phyloP scores from a whole-genome alignment of 192 early-diverging fungal species.

The Backusella liffmaniae region DNA sequence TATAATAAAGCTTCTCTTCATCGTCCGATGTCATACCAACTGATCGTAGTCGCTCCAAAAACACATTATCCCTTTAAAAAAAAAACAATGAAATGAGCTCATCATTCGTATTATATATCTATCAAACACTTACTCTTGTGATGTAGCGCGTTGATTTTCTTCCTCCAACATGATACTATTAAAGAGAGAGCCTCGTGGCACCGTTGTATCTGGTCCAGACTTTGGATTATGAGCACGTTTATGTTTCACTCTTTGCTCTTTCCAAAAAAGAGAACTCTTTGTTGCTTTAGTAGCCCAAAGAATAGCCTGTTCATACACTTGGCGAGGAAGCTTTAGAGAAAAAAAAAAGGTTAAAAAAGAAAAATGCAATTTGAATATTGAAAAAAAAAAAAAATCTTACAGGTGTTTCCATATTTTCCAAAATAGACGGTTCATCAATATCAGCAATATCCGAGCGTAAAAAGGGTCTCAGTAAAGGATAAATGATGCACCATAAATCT shows the following conservation, averaged over 20 bases:
- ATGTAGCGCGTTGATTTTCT: slow-evolving; percentile 34
- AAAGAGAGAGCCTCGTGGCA: slow-evolving; percentile 30
- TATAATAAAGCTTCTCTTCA: slow-evolving; percentile 66
- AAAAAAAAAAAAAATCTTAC: slow-evolving; percentile 40
- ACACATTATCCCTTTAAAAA: slow-evolving; percentile 44
- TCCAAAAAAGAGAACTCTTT: slow-evolving; percentile 52
- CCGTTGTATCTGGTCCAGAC: neutral
- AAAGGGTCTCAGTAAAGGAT: slow-evolving; percentile 69
- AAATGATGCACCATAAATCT: slow-evolving; percentile 77
- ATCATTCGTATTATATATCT: neutral
- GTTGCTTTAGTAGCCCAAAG: slow-evolving; percentile 49
- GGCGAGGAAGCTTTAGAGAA: slow-evolving; percentile 44
- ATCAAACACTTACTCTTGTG: slow-evolving; percentile 45
- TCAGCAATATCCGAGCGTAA: slow-evolving; percentile 64
- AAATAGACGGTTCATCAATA: slow-evolving; percentile 56
- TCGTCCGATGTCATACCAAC: slow-evolving; percentile 78
- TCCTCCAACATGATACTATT: slow-evolving; percentile 16
- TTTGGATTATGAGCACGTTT: slow-evolving; percentile 10
- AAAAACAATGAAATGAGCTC: neutral
- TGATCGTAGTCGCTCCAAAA: slow-evolving; percentile 53
- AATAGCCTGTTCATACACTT: slow-evolving; percentile 61
- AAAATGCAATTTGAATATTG: neutral
- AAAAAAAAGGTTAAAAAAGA: slow-evolving; percentile 3
- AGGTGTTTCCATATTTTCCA: slow-evolving; percentile 69
- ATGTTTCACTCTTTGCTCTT: slow-evolving; percentile 41